A percentile compares a stretch with the other conserved stretches of the same genome.
Conservation (phyloP, 495 filamentous ascomycete species). For the Xylaria telfairii region DNA sequence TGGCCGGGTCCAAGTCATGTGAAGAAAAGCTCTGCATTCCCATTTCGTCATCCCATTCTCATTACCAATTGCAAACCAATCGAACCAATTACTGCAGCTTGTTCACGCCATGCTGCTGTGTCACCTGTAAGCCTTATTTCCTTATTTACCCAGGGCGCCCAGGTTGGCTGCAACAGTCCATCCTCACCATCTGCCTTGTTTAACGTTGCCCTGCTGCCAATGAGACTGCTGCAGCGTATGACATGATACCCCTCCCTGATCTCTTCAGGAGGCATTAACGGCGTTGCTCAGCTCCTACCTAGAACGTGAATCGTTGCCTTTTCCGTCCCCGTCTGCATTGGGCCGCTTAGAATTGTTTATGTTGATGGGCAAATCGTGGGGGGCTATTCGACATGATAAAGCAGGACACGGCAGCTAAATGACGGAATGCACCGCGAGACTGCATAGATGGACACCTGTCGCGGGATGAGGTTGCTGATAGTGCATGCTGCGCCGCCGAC, state of each 20-base stretch:
- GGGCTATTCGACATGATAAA: constrained; percentile 9
- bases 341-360: constrained; percentile 9
- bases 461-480: constrained; percentile 20
- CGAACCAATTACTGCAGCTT: background rate
- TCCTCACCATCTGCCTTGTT: constrained; percentile 1
- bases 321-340: constrained; percentile 18
- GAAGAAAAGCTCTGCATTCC: constrained; percentile 1
- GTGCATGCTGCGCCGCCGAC: background rate
- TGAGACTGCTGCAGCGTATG: background rate
- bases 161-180: background rate
- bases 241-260: background rate
- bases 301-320: constrained; percentile 23
- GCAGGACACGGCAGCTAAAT: constrained; percentile 14
- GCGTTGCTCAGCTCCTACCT: constrained; percentile 8
- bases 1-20: background rate
- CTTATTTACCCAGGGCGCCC: constrained; percentile 5
- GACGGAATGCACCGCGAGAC: background rate
- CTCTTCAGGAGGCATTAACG: background rate
- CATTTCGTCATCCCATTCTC: background rate
- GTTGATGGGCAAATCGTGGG: constrained; percentile 20
- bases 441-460: constrained; percentile 7
- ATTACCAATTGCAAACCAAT: background rate
- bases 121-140: constrained; percentile 15
- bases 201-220: background rate
- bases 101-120: background rate